A percentile compares a stretch with the other conserved stretches of the same genome.
Evolutionary conservation across 2,329 filamentous ascomycete species (phyloP).

Genomic region (Pezicula neosporulosa): DNA sequence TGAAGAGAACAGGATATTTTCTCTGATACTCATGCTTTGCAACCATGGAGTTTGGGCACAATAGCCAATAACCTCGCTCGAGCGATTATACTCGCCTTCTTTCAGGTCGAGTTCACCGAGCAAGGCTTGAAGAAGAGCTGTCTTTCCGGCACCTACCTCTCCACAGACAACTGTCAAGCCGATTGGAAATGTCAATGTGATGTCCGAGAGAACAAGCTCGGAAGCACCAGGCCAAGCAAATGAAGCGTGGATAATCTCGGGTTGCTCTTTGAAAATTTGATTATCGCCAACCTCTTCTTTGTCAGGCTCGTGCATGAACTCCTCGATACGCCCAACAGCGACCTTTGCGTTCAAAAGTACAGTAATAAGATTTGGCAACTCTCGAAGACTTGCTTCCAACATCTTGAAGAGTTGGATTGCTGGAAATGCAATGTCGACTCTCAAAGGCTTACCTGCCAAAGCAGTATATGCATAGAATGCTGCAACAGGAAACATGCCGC

Average conservation of each 20-base stretch:
- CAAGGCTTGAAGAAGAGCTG: slow-evolving; percentile 32
- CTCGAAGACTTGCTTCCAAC: slow-evolving; percentile 69
- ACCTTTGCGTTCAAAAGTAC: slow-evolving; percentile 79
- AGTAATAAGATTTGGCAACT: slow-evolving; percentile 73
- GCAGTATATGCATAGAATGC: slow-evolving; percentile 81
- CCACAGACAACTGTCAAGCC: slow-evolving; percentile 60
- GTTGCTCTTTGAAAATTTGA: slow-evolving; percentile 8
- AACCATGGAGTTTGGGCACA: slow-evolving; percentile 66
- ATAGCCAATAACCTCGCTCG: slow-evolving; percentile 57
- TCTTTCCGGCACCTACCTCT: slow-evolving; percentile 63
- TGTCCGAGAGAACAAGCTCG: slow-evolving; percentile 48
- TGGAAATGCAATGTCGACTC: slow-evolving; percentile 82
- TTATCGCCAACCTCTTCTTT: slow-evolving; percentile 50
- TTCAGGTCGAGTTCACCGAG: slow-evolving; percentile 28
- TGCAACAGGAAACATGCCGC: slow-evolving; percentile 73
- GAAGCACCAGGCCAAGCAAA: slow-evolving; percentile 76
- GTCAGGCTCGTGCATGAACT: slow-evolving; percentile 83
- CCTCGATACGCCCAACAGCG: slow-evolving; percentile 75
- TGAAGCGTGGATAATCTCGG: slow-evolving; percentile 59
- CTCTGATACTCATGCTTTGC: slow-evolving; percentile 66
- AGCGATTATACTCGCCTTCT: slow-evolving; percentile 36
- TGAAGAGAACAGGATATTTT: slow-evolving; percentile 64
- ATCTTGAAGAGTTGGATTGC: slow-evolving; percentile 78
- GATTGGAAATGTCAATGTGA: slow-evolving; percentile 49
- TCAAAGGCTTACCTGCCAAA: slow-evolving; percentile 62